Percentiles rank a stretch among this genome's conserved stretches.
phyloP scores from a whole-genome alignment of 768 basidiomycete genomes.

The Kwoniella sp. region DNA sequence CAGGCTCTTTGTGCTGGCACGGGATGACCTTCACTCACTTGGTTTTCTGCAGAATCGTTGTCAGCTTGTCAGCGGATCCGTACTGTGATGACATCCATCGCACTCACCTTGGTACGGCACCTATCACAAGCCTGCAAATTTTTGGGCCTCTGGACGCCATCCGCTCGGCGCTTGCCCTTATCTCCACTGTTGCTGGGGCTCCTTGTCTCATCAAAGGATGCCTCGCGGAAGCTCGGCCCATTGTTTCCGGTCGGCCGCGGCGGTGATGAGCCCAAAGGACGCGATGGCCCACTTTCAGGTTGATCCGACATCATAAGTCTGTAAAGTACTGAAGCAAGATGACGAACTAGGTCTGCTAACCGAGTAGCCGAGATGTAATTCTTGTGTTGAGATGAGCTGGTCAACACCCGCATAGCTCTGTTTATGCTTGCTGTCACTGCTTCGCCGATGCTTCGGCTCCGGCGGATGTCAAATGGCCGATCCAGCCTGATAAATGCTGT shows the following conservation, averaged over 20 bases:
- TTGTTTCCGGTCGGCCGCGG: neutral
- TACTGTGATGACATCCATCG: neutral
- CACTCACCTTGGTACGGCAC: conserved; percentile 26
- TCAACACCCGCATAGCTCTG: no score
- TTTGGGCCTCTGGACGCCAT: conserved; percentile 14
- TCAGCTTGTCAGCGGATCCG: neutral
- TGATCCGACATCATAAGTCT: neutral
- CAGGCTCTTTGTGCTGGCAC: neutral
- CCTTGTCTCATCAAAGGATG: neutral
- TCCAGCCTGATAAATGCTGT: no score
- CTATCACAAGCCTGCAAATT: conserved; percentile 29
- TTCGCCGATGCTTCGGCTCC: no score
- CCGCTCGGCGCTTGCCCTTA: conserved; percentile 17
- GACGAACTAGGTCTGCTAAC: no score
- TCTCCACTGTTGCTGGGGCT: neutral
- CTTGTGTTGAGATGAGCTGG: no score
- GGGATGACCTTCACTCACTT: conserved; percentile 9
- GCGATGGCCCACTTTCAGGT: conserved; percentile 15
- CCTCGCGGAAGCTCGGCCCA: neutral
- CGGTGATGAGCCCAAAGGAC: neutral
- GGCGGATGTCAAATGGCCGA: no score
- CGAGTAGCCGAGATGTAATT: no score
- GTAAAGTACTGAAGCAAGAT: no score
- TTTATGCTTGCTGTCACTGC: no score
- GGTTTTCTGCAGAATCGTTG: conserved; percentile 13